Evolutionary conservation across 768 basidiomycete genomes (phyloP), one percentile per base, ranked within the genome.

Genomic region (Lactarius quietus): DNA sequence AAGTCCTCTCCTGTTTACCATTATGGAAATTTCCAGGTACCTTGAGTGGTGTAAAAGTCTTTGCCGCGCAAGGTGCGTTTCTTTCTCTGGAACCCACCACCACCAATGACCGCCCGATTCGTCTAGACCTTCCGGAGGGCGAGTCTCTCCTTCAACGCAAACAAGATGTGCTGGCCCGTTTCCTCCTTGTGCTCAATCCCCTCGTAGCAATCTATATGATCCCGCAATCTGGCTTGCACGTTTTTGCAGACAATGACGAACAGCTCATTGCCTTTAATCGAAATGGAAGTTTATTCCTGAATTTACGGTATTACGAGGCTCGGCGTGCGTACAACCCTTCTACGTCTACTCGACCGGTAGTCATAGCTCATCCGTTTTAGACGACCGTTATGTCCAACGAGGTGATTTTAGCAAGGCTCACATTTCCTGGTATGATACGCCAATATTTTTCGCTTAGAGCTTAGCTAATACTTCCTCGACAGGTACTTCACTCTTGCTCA

Each of bases 401-500:
- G 89, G 86, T 1, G 74, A 80, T 1, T 71, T 81, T 29, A 76
- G 76, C 18, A 80, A 87, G 36, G 93, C 96, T 0, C 86, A 87
- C 65, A 88, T 90, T 36, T 92, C 92, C 17, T 96, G 93, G 91
- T 90, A 63, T 28, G 80, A 72, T 20, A 15, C 54, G 23, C 28
- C 28, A 26, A 15, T 10, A n/a, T 9, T 63, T 39, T 31, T 45
- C 36, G 14, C 39, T 36, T 57, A 23, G 59, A 26, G 31, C 51
- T 17, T 28, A 53, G 33, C 23, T 52, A 14, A 58, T 65, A 43
- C 41, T 28, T 29, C 20, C 28, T 38, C 4, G 26, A 9, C 68
- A 90, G 90, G 91, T 99, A 89, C 75, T 93, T 95, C 72, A 88
- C 90, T 1, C 81, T 97, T 17, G 94, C 95, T 0, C 96, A 97